Conservation (phyloP, 2,329 filamentous ascomycete species). For the Fusarium sp. region DNA sequence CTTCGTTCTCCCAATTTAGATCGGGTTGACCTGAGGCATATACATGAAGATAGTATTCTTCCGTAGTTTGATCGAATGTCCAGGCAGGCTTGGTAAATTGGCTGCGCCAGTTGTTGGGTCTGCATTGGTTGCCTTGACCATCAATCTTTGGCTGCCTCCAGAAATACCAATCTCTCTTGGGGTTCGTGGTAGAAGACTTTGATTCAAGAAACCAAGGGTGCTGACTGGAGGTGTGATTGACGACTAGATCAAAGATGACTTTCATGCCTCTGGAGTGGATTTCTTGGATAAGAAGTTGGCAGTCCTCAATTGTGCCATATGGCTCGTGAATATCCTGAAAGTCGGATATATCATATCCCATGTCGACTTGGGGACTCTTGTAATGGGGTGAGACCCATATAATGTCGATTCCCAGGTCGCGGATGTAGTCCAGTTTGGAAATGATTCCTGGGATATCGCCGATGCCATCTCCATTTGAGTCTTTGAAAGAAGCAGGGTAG, state of each 20-base stretch:
- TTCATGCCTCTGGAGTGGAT: slow-evolving; percentile 34
- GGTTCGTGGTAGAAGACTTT: slow-evolving; percentile 22
- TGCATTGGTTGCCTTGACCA: slow-evolving; percentile 72
- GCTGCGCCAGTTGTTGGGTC: slow-evolving; percentile 82
- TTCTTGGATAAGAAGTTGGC: slow-evolving; percentile 35
- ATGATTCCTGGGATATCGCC: slow-evolving; percentile 69
- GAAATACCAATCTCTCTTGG: slow-evolving; percentile 73
- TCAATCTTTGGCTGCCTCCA: slow-evolving; percentile 66
- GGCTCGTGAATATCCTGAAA: slow-evolving; percentile 42
- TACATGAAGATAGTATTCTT: slow-evolving; percentile 83
- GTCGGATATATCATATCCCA: slow-evolving; percentile 44
- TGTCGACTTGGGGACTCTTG: slow-evolving; percentile 41
- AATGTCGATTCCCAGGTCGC: slow-evolving; percentile 30
- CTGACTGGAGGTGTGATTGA: slow-evolving; percentile 42
- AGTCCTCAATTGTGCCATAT: slow-evolving; percentile 39
- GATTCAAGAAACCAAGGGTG: slow-evolving; percentile 43
- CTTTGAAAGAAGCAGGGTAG: slow-evolving; percentile 69
- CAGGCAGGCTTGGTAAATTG: slow-evolving; percentile 75
- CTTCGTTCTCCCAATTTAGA: slow-evolving; percentile 84
- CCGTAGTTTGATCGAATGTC: slow-evolving; percentile 78
- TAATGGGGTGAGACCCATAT: slow-evolving; percentile 44
- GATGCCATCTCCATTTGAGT: slow-evolving; percentile 67
- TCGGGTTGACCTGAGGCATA: slow-evolving; percentile 85
- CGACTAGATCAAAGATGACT: slow-evolving; percentile 40
- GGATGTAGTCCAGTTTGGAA: slow-evolving; percentile 64